These are phyloP conservation scores for Pseudocercospora vitis DNA, from an alignment of 2,329 filamentous ascomycete genomes.

Conservation along the genomic window DNA sequence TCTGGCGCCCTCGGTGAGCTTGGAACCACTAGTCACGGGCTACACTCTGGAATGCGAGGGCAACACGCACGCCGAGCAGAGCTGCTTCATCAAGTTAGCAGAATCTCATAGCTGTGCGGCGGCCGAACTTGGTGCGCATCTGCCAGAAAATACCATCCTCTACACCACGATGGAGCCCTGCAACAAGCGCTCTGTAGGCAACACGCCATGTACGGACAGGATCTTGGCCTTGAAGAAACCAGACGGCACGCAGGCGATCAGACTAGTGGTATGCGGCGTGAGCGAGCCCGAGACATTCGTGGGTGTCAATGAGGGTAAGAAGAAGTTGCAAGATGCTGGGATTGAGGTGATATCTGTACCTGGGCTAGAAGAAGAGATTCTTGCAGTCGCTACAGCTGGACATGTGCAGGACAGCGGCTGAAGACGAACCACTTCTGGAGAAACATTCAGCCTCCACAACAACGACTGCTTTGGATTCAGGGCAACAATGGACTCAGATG, in stretches of 20 bases:
- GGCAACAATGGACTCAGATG: too few relatives aligned
- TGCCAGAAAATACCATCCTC: slow-evolving; percentile 61
- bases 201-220: slow-evolving; percentile 74
- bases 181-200: slow-evolving; percentile 70
- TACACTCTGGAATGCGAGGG: slow-evolving; percentile 88
- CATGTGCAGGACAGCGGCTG: slow-evolving; percentile 48
- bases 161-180: slow-evolving; percentile 96
- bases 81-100: slow-evolving; percentile 74
- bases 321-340: slow-evolving; percentile 68
- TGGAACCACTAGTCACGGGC: slow-evolving; percentile 64
- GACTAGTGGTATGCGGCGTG: slow-evolving; percentile 81
- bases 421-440: not conserved
- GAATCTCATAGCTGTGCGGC: slow-evolving; percentile 46
- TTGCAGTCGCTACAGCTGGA: slow-evolving; percentile 78
- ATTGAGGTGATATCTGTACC: slow-evolving; percentile 70
- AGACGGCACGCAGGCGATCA: slow-evolving; percentile 59
- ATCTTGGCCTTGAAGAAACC: slow-evolving; percentile 58
- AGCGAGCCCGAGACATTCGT: slow-evolving; percentile 90
- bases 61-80: slow-evolving; percentile 96
- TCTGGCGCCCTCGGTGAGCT: slow-evolving; percentile 49
- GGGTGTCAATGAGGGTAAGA: slow-evolving; percentile 72
- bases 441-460: too few relatives aligned
- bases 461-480: too few relatives aligned
- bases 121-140: slow-evolving; percentile 52
- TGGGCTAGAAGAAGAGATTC: slow-evolving; percentile 78